Conservation (phyloP, 1,139 yeast species). For the Casaregolazyma lundiana region DNA sequence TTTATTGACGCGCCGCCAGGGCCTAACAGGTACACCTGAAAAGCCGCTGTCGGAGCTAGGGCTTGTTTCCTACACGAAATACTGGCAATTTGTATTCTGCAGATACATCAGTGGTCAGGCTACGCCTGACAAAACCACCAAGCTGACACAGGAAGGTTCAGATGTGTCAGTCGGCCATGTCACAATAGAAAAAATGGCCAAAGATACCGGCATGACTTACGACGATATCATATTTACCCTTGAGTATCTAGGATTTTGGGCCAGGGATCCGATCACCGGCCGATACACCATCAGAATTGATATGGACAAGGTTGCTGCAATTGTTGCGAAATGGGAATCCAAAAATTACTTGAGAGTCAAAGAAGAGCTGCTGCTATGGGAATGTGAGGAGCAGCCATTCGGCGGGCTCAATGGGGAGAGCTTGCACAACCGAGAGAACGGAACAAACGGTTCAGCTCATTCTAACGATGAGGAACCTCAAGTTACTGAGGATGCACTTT, state of each 20-base stretch:
- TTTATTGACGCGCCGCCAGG: slow-evolving; percentile 66
- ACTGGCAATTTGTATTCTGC: slow-evolving; percentile 54
- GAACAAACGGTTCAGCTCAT: neutral
- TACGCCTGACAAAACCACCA: neutral
- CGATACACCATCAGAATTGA: slow-evolving; percentile 55
- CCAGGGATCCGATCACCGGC: slow-evolving; percentile 37
- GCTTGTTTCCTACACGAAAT: slow-evolving; percentile 74
- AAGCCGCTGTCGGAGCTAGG: slow-evolving; percentile 90
- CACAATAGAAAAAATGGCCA: slow-evolving; percentile 30
- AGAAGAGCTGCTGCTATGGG: slow-evolving; percentile 61
- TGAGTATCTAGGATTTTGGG: slow-evolving; percentile 66
- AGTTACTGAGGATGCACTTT: neutral
- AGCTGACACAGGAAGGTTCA: neutral
- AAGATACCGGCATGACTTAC: slow-evolving; percentile 70
- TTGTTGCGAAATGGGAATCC: slow-evolving; percentile 50
- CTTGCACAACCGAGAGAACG: neutral
- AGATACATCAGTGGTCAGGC: neutral
- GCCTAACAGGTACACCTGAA: slow-evolving; percentile 87
- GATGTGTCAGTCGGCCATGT: neutral
- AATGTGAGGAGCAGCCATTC: slow-evolving; percentile 4
- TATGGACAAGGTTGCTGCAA: slow-evolving; percentile 39
- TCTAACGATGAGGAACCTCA: neutral
- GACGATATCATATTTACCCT: slow-evolving; percentile 85
- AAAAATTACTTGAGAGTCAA: slow-evolving; percentile 54
- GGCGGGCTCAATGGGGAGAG: neutral